A percentile compares a stretch with the other conserved stretches of the same genome.
These are phyloP conservation scores for Syncephalis plumigaleata DNA, from an alignment of 371 early-diverging fungal genomes.

Conservation along the genomic window DNA sequence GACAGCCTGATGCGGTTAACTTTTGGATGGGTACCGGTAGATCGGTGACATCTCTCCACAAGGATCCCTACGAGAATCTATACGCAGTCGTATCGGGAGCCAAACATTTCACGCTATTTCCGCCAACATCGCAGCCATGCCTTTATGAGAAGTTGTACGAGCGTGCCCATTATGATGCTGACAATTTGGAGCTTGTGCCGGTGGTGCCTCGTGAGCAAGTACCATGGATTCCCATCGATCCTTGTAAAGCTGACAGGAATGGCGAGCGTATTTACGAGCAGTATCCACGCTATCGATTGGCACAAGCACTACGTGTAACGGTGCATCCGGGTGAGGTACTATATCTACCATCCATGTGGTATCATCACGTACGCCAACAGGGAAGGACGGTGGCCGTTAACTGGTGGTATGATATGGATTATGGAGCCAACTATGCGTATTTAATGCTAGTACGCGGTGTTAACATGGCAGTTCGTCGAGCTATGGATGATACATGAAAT, in stretches of 20 bases:
- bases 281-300: conserved; percentile 30
- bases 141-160: no score
- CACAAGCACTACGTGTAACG: conserved; percentile 30
- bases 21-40: conserved; percentile 55
- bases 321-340: conserved; percentile 50
- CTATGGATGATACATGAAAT: no score
- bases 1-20: conserved; percentile 55
- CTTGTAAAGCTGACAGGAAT: background rate
- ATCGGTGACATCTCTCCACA: conserved; percentile 52
- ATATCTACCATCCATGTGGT: conserved; percentile 67
- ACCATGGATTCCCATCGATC: conserved; percentile 2
- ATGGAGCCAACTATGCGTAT: conserved; percentile 7
- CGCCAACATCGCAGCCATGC: no score
- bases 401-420: conserved; percentile 67
- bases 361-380: conserved; percentile 52
- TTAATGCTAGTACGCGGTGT: no score
- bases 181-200: conserved; percentile 5
- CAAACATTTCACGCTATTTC: conserved; percentile 43
- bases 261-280: conserved; percentile 6
- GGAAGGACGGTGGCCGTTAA: conserved; percentile 30
- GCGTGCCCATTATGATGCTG: no score
- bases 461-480: no score
- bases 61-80: conserved; percentile 66
- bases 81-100: conserved; percentile 51
- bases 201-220: background rate